These are phyloP conservation scores for Centrapalus pauciflorus DNA, from an alignment of 129 eudicot genomes.

Conservation along the genomic window DNA sequence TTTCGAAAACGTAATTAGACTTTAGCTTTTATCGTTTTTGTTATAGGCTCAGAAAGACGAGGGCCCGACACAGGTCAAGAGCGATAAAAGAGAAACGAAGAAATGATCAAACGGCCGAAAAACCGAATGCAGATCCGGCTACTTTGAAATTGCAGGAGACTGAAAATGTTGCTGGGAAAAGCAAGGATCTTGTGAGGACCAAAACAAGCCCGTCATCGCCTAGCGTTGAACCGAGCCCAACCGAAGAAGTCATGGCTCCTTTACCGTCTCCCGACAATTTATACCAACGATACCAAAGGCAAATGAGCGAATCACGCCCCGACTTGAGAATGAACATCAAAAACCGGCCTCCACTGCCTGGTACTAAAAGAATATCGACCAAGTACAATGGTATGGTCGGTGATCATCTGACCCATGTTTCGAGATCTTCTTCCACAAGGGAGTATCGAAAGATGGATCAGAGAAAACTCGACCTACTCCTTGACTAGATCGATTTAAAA, in stretches of 20 bases:
- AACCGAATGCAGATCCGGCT: constrained; percentile 19
- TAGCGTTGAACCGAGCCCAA: constrained; percentile 1
- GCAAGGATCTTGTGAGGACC: constrained; percentile 12
- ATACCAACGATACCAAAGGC: constrained; percentile 28
- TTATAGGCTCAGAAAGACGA: constrained; percentile 45
- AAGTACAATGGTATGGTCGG: constrained; percentile 24
- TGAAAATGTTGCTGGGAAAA: constrained; percentile 7
- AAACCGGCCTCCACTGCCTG: constrained; percentile 51
- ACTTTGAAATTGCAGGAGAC: constrained; percentile 32
- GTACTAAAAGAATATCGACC: constrained; percentile 24
- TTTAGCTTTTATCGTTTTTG: background rate
- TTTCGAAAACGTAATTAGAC: background rate
- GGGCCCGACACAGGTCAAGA: constrained; percentile 38
- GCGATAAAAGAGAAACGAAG: constrained; percentile 22
- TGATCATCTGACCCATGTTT: constrained; percentile 27
- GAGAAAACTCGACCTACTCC: constrained; percentile 23
- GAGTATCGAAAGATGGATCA: constrained; percentile 39
- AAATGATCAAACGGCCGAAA: constrained; percentile 30
- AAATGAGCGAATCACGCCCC: constrained; percentile 41
- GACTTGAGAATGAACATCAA: constrained; percentile 34
- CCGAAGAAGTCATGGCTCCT: constrained; percentile 20
- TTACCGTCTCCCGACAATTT: constrained; percentile 15
- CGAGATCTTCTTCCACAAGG: constrained; percentile 57
- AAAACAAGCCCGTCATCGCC: constrained; percentile 33
- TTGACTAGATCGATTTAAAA: constrained; percentile 24